Percentiles rank a stretch among this genome's conserved stretches.
phyloP scores from a whole-genome alignment of 495 filamentous ascomycete species.

The Neurospora hispaniola region DNA sequence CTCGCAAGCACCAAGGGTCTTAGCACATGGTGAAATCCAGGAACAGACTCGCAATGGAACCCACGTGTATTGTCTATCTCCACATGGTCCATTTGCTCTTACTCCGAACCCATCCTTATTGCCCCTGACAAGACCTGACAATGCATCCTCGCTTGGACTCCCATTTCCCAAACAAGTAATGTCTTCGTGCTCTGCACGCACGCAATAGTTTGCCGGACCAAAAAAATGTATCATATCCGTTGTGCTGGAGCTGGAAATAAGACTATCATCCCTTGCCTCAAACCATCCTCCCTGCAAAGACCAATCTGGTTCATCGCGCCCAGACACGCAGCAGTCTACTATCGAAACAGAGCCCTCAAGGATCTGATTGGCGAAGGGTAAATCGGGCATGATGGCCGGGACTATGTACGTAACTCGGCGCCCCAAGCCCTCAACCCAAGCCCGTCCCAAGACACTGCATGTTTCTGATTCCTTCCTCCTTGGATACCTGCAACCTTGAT shows the following conservation, averaged over 20 bases:
- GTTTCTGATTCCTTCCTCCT: not conserved
- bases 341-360: not conserved
- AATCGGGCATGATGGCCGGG: not conserved
- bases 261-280: not conserved
- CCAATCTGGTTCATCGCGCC: not conserved
- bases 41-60: not conserved
- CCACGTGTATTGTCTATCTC: not conserved
- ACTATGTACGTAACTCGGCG: not conserved
- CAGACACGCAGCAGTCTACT: not conserved
- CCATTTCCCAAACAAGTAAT: not conserved
- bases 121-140: not conserved
- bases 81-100: not conserved
- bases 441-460: not conserved
- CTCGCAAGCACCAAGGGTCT: not conserved
- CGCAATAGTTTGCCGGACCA: not conserved
- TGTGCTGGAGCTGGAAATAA: not conserved
- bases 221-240: not conserved
- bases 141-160: not conserved
- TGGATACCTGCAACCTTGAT: not conserved
- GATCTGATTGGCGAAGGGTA: not conserved
- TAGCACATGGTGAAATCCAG: not conserved
- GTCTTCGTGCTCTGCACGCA: not conserved
- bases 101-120: not conserved
- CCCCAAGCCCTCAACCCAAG: not conserved
- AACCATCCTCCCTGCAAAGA: not conserved